A percentile compares a stretch with the other conserved stretches of the same genome.
phyloP scores from a whole-genome alignment of 345 rosid species.

The Pelargonium nanum region DNA sequence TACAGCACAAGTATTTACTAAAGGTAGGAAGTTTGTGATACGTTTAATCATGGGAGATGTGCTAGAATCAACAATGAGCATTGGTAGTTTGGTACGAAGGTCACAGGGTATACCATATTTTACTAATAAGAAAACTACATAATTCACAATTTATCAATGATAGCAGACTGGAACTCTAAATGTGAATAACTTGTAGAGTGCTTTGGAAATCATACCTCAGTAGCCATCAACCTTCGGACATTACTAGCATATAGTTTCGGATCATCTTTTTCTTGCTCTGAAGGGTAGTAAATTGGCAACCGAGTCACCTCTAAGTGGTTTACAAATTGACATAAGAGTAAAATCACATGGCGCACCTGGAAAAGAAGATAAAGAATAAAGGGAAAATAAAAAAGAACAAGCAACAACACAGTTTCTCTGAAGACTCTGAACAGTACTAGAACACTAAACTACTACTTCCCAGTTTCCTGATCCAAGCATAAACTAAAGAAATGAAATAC shows the following conservation, averaged over 20 bases:
- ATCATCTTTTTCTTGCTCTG: constrained; percentile 82
- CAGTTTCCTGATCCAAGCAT: neutral
- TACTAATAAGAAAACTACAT: neutral
- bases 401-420: neutral
- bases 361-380: constrained; percentile 7
- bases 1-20: neutral
- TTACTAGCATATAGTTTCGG: constrained; percentile 81
- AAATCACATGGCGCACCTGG: constrained; percentile 75
- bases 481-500: too few relatives aligned
- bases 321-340: constrained; percentile 83
- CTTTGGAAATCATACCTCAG: constrained; percentile 43
- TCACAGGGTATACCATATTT: neutral
- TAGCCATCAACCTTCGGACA: constrained; percentile 77
- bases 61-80: neutral
- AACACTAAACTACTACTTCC: neutral
- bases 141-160: neutral
- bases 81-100: neutral
- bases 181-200: neutral
- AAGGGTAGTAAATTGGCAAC: constrained; percentile 78
- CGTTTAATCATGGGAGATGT: neutral
- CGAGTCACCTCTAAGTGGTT: constrained; percentile 70
- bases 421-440: too few relatives aligned
- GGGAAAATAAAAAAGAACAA: neutral
- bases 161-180: neutral
- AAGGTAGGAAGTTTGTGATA: neutral